Evolutionary conservation across 495 filamentous ascomycete genomes (phyloP), one percentile per base, ranked within the genome.

Genomic region (Talaromyces borbonicus): DNA sequence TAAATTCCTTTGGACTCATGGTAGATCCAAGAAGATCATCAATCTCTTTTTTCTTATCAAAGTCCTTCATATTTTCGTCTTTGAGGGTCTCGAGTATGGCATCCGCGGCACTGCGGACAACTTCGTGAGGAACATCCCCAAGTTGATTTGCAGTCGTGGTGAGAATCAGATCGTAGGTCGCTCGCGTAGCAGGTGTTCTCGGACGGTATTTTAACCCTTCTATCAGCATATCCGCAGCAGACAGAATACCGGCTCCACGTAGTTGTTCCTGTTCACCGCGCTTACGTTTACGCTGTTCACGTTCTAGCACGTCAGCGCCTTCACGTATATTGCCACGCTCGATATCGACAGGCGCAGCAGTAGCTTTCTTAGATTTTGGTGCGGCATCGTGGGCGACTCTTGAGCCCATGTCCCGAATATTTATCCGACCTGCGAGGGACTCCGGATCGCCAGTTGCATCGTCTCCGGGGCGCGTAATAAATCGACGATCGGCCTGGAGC

Each of bases 381-480:
- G 79, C 88, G 47, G 77, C 63, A 42, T 95, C 88, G 35, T 87
- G 80, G 49, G 78, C 77, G 43, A 85, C 82, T 49, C 88, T 77
- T 46, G 78, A 80, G 20, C 92, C 92, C 92, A 99, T 99, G 54
- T 97, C 89, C 52, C 80, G 77, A 52, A 96, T 90, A 47, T 83
- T 84, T 61, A 99, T 82, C 50, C 89, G 85, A 23, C 92, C 90
- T 27, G 92, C 92, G 35, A 99, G 78, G 43, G 92, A 97, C 67
- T 99, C 92, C 41, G 92, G 92, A 61, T 99, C 93, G 56, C 92
- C 92, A 27, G 93, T 96, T 48, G 85, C 81, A 66, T 99, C 92
- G 68, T 99, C 92, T 52, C 82, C 86, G 52, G 85, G 79, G 55
- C 89, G 81, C 46, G 87, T 89, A 54, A 90, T 81, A 62, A 99